Evolutionary conservation across 192 early-diverging fungal genomes (phyloP), one percentile per base, ranked within the genome.

Genomic region (Umbelopsis vinacea): DNA sequence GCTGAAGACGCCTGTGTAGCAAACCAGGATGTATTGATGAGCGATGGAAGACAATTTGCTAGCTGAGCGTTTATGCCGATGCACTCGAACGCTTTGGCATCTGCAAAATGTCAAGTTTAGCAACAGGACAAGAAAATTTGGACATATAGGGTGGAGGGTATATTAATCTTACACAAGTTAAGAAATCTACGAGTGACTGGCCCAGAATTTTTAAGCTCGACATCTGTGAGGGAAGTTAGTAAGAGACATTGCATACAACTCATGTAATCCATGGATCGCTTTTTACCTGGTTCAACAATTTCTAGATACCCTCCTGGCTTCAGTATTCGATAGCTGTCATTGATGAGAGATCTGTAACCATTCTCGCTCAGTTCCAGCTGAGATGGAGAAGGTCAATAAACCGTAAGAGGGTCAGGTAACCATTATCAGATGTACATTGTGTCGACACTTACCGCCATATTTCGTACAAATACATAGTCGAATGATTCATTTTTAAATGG

Each of bases 221-320:
- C 35, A 19, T 38, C 57, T 63, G 26, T 37, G 7, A 6, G 17
- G 12, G 29, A 10, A 12, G 15, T 29, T 37, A 63, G 33, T 37
- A 63, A 37, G 15, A 35, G 29, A 11, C 17, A 11, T 37, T 17
- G 6, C 33, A 35, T 33, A 17, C 17, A 0, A 35, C 19, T 37
- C 14, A n/a, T n/a, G 4, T 17, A 63, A 37, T 63, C 29, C 15
- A 8, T 17, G 17, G 15, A 37, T 63, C 6, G 11, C n/a, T n/a
- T n/a, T 12, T 43, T 11, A 67, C 76, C 75, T 40, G 71, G 29
- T 55, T 80, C 79, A 23, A 71, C 43, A 38, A 80, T 57, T 50
- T 80, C 79, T 17, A 80, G 66, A 19, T 53, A 55, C 3, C 79
- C 79, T 0, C 75, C 72, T 37, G 79, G 75, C 63, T 74, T 73